These are phyloP conservation scores for Cynara cardunculus DNA, from an alignment of 129 eudicot genomes.

Conservation along the genomic window DNA sequence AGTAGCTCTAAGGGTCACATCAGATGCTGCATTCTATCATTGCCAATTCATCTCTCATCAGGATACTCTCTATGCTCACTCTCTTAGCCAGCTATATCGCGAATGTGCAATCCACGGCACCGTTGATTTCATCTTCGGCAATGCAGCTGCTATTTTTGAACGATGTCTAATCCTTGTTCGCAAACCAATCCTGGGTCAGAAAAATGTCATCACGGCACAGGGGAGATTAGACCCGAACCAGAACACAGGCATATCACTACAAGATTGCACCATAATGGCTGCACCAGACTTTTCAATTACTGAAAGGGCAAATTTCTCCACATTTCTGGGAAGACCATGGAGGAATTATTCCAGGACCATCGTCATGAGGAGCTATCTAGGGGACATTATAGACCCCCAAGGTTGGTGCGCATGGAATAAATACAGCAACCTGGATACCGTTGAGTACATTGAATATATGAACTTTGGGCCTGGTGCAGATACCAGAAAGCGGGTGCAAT, in stretches of 20 bases:
- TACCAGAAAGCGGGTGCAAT: constrained; percentile 49
- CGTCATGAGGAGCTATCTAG: constrained; percentile 59
- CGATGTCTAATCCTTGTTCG: constrained; percentile 64
- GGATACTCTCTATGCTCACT: constrained; percentile 81
- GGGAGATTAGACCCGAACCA: constrained; percentile 67
- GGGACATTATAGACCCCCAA: constrained; percentile 53
- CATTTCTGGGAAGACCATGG: constrained; percentile 91
- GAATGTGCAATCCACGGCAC: constrained; percentile 82
- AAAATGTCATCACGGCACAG: constrained; percentile 75
- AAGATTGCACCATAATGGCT: constrained; percentile 62
- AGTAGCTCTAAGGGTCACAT: constrained; percentile 70
- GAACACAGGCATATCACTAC: constrained; percentile 64
- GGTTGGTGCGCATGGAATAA: constrained; percentile 78
- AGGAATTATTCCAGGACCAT: constrained; percentile 64
- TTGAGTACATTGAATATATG: constrained; percentile 68
- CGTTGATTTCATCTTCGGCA: constrained; percentile 79
- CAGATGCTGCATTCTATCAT: constrained; percentile 71
- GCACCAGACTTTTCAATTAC: constrained; percentile 42
- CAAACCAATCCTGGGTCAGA: constrained; percentile 60
- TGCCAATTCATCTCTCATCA: constrained; percentile 71
- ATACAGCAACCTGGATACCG: constrained; percentile 50
- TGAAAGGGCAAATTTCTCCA: constrained; percentile 40
- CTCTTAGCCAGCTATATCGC: constrained; percentile 63
- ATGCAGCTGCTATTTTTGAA: constrained; percentile 74
- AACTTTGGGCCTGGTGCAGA: constrained; percentile 85